Base-by-base conservation (phyloP, 2,329 filamentous ascomycete genomes). In the Colletotrichum shisoi region DNA sequence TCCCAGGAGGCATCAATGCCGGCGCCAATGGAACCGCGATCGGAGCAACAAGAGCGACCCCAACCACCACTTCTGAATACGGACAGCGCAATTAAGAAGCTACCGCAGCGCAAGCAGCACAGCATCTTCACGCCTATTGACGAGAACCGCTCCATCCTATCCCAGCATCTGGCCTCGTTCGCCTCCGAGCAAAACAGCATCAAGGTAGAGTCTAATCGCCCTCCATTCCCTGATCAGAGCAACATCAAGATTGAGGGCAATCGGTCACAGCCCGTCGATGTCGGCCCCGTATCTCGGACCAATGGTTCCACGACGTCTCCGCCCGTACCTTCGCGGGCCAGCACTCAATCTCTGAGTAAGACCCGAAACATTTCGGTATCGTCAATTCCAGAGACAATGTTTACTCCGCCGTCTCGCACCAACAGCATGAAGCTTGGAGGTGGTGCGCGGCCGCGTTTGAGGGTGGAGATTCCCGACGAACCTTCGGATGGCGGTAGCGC, bases 81-180 rank as follows among this genome's bases (percentile, higher is more conserved):
- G 6, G 82, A 82, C 56, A 77, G 78, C 42, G 80, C 80, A 19
- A 84, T 87, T 69, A 87, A 86, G 77, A 87, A 86, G 71, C 81
- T 91, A 70, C 89, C 90, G 2, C 91, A 90, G 73, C 89, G 91
- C 40, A 94, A 94, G 76, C 90, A 90, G 24, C 90, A 94, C 75
- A 97, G 94, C 77, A 98, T 99, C 67, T 98, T 98, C 76, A 99
- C 95, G 0, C 95, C 95, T 0, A 96, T 99, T 70, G 95, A 98
- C 73, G 94, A 97, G 76, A 93, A 91, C 72, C 87, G 92, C 56
- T 97, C 94, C 1, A 90, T 97, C 66, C 80, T 97, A 49, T 93
- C 92, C 13, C 92, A 94, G 71, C 93, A 97, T 76, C 89, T 91
- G 70, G 89, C 87, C 17, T 86, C 86, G 1, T 90, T 91, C 71